Evolutionary conservation across 106 monocot species (phyloP).

Genomic region (Dendrobium officinale): DNA sequence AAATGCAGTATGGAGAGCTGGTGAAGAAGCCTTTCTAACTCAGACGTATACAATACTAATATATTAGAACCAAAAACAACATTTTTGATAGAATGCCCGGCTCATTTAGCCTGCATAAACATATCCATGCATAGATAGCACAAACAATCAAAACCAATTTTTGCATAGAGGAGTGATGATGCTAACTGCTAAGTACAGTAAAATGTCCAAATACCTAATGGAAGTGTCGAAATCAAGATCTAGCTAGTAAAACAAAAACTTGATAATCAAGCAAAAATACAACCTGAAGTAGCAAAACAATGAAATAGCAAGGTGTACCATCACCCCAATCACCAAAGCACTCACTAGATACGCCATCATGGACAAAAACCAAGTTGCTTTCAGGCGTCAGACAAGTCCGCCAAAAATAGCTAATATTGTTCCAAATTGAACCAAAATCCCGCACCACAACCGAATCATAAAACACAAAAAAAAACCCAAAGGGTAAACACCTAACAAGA

Average conservation of each 20-base stretch:
- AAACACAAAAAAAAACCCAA: not conserved
- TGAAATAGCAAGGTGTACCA: not conserved
- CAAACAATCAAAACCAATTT: not conserved
- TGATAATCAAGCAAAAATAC: not conserved
- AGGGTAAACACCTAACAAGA: not conserved
- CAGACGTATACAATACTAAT: not conserved
- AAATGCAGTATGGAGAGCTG: not conserved
- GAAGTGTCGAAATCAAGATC: not conserved
- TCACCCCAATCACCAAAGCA: not conserved
- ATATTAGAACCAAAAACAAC: not conserved
- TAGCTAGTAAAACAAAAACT: not conserved
- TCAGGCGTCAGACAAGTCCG: not conserved
- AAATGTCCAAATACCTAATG: not conserved
- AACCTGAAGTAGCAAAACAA: not conserved
- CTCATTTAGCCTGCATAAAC: not conserved
- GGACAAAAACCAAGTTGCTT: not conserved
- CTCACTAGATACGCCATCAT: not conserved
- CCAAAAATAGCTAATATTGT: not conserved
- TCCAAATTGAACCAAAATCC: not conserved
- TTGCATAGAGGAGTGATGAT: not conserved
- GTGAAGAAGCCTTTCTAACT: not conserved
- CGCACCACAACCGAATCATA: not conserved
- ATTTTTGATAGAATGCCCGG: not conserved
- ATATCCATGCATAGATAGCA: not conserved
- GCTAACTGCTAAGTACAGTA: not conserved